phyloP scores from a whole-genome alignment of 768 basidiomycete species.

The Solioccasus polychromus region DNA sequence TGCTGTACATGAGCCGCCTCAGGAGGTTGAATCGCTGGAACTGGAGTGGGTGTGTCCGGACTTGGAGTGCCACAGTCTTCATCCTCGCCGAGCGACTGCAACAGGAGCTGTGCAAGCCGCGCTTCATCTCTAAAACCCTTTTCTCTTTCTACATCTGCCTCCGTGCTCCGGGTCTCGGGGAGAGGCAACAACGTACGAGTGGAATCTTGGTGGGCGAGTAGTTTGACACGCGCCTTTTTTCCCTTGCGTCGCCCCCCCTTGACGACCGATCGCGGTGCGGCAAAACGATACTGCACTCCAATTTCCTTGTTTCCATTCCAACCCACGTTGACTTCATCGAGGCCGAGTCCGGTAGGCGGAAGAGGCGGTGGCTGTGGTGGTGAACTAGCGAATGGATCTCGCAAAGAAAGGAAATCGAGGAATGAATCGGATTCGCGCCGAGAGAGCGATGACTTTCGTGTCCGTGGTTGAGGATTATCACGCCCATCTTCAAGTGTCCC shows the following conservation, averaged over 20 bases:
- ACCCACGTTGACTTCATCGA: conserved; percentile 28
- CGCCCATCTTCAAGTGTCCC: background rate
- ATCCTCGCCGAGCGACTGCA: conserved; percentile 26
- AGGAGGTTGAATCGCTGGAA: conserved; percentile 10
- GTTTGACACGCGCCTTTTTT: conserved; percentile 13
- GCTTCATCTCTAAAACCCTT: conserved; percentile 28
- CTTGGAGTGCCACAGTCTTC: conserved; percentile 3
- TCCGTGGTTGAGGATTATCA: conserved; percentile 3
- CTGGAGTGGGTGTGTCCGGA: conserved; percentile 3
- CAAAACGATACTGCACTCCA: conserved; percentile 29
- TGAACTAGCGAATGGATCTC: conserved; percentile 32
- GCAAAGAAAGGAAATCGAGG: conserved; percentile 33
- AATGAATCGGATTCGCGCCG: conserved; percentile 25
- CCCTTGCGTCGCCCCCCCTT: conserved; percentile 22
- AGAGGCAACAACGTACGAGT: conserved; percentile 25
- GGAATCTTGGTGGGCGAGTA: conserved; percentile 27
- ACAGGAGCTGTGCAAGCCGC: conserved; percentile 27
- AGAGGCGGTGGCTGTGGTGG: conserved; percentile 33
- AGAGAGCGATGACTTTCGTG: conserved; percentile 19
- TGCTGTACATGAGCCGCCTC: conserved; percentile 19
- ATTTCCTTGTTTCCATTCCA: conserved; percentile 26
- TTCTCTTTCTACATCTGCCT: conserved; percentile 17
- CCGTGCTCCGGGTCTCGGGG: conserved; percentile 17
- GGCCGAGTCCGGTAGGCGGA: conserved; percentile 25
- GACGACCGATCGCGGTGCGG: conserved; percentile 30